A percentile compares a stretch with the other conserved stretches of the same genome.
Evolutionary conservation across 352 stramenopile species (phyloP).

Genomic region (Phytophthora citrophthora): DNA sequence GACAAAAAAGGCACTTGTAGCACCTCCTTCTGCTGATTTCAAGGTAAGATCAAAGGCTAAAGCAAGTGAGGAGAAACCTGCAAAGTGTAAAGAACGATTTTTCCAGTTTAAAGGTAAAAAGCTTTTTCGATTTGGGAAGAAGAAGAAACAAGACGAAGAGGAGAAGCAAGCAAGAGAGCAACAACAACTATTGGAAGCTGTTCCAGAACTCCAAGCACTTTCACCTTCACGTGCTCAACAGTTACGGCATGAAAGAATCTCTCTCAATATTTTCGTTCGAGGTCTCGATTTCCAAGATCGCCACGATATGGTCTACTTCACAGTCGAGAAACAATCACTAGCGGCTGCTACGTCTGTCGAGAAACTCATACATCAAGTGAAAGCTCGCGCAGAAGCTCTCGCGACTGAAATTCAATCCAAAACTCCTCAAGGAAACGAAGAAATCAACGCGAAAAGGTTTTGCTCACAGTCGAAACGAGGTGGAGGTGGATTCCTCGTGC

Average conservation of each 20-base stretch:
- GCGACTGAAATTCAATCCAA: constrained; percentile 20
- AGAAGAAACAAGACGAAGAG: constrained; percentile 29
- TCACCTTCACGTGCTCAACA: constrained; percentile 30
- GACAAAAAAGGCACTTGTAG: constrained; percentile 25
- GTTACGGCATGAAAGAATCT: constrained; percentile 23
- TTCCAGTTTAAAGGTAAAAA: constrained; percentile 30
- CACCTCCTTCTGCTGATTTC: background rate
- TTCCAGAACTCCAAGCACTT: constrained; percentile 16
- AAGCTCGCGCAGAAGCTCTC: constrained; percentile 17
- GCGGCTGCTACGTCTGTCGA: constrained; percentile 24
- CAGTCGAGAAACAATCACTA: constrained; percentile 26
- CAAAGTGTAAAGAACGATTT: constrained; percentile 16
- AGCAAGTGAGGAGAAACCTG: background rate
- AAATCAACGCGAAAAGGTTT: constrained; percentile 49
- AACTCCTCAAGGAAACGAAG: constrained; percentile 51
- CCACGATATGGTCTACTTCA: constrained; percentile 27
- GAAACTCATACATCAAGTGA: constrained; percentile 20
- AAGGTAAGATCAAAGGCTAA: background rate
- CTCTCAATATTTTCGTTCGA: constrained; percentile 41
- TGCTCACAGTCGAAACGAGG: constrained; percentile 28
- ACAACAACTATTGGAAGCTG: constrained; percentile 10
- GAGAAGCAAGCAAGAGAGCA: constrained; percentile 12
- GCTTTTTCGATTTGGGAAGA: constrained; percentile 35
- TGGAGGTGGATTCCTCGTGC: constrained; percentile 57
- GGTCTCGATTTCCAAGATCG: constrained; percentile 28